Evolutionary conservation across 2,329 filamentous ascomycete species (phyloP).

Genomic region (Xylariaceae sp.): DNA sequence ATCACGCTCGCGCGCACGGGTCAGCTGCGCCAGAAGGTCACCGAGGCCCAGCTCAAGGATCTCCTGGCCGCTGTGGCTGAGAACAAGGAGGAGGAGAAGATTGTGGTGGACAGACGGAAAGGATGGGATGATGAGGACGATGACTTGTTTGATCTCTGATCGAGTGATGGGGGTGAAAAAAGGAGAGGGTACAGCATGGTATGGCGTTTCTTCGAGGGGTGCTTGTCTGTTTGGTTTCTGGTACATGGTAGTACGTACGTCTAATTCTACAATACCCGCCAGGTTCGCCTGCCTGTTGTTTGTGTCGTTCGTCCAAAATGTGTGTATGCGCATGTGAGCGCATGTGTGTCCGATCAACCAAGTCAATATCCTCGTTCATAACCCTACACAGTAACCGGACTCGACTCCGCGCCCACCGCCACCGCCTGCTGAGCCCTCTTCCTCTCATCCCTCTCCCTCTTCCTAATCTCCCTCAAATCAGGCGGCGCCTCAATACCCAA

Average conservation of each 20-base stretch:
- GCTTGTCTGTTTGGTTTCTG: constrained; percentile 16
- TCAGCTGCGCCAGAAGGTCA: constrained; percentile 81
- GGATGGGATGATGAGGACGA: constrained; percentile 80
- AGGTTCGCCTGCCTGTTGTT: not conserved
- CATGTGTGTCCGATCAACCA: not conserved
- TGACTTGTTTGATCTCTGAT: constrained; percentile 57
- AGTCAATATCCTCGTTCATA: not conserved
- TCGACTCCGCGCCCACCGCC: no score
- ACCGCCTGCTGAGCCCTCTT: constrained; percentile 54
- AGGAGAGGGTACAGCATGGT: not conserved
- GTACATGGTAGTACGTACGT: constrained; percentile 14
- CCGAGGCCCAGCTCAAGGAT: constrained; percentile 89
- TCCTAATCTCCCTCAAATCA: constrained; percentile 74
- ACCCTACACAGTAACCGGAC: no score
- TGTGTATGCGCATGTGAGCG: not conserved
- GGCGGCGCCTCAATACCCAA: constrained; percentile 84
- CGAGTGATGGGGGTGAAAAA: constrained; percentile 27
- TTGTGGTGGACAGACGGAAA: constrained; percentile 79
- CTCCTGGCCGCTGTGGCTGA: constrained; percentile 80
- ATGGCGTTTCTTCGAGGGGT: constrained; percentile 24
- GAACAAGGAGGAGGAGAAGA: constrained; percentile 72
- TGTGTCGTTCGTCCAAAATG: not conserved
- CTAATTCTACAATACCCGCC: constrained; percentile 11
- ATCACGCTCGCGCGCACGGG: constrained; percentile 86
- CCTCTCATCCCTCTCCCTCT: constrained; percentile 61